These are phyloP conservation scores for Puccinia novopanici DNA, from an alignment of 1,284 basidiomycete genomes.

Conservation along the genomic window DNA sequence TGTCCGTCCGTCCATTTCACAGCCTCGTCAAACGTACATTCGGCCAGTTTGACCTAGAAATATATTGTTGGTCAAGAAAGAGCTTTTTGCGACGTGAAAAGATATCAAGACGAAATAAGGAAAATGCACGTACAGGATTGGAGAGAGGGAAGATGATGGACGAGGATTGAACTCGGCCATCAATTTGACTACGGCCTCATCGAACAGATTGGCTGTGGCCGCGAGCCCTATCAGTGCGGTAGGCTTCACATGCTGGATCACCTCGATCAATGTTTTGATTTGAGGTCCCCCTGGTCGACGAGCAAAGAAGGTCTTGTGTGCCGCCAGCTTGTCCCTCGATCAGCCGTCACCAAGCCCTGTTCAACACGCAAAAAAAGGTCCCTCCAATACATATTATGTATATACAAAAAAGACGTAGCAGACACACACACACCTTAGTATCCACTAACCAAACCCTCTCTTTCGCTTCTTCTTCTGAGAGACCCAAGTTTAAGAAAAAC, in stretches of 20 bases:
- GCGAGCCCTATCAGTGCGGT: constrained; percentile 89
- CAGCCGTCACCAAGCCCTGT: constrained; percentile 73
- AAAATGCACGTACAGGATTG: constrained; percentile 72
- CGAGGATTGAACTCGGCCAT: constrained; percentile 83
- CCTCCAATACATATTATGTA: background rate
- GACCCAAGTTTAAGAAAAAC: constrained; percentile 77
- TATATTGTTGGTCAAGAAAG: background rate
- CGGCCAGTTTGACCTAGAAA: constrained; percentile 61
- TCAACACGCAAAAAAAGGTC: background rate
- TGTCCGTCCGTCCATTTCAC: constrained; percentile 68
- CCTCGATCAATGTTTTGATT: constrained; percentile 73
- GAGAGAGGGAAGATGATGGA: constrained; percentile 97
- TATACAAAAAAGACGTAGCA: too few species aligned
- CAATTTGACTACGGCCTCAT: constrained; percentile 70
- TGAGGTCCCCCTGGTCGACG: constrained; percentile 75
- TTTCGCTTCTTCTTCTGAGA: constrained; percentile 76
- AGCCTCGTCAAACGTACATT: constrained; percentile 74
- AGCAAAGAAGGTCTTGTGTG: constrained; percentile 84
- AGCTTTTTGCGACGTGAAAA: background rate
- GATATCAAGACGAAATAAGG: too few species aligned
- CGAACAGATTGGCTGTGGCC: constrained; percentile 81
- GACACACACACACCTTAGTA: constrained; percentile 63
- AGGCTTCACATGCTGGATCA: constrained; percentile 78
- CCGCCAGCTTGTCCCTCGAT: constrained; percentile 68
- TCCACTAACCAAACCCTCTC: constrained; percentile 79